Conservation (phyloP, 2,329 filamentous ascomycete species). For the Clonostachys rhizophaga region DNA sequence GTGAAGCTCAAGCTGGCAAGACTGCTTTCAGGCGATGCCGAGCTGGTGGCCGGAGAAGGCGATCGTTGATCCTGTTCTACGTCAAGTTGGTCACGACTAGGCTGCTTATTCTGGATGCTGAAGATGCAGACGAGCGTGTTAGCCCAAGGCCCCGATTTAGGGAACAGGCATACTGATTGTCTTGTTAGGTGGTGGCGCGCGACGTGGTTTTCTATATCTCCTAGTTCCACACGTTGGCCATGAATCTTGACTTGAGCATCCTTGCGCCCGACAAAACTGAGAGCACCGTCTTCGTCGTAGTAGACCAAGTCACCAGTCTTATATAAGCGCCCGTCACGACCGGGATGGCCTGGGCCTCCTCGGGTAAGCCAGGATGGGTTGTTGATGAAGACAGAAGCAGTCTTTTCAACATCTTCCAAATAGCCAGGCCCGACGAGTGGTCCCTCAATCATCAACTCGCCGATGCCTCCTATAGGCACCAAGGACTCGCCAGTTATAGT, state of each 20-base stretch:
- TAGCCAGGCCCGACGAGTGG: slow-evolving; percentile 42
- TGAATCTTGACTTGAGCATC: slow-evolving; percentile 25
- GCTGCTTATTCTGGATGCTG: too few relatives aligned
- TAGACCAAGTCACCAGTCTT: slow-evolving; percentile 10
- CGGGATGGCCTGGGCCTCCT: background rate
- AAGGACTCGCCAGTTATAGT: background rate
- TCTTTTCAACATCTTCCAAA: slow-evolving; percentile 4
- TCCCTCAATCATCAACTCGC: slow-evolving; percentile 40
- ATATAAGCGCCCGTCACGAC: slow-evolving; percentile 4
- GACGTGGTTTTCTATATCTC: slow-evolving; percentile 14
- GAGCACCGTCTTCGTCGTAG: slow-evolving; percentile 18
- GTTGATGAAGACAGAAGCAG: slow-evolving; percentile 2
- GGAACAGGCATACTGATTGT: too few relatives aligned
- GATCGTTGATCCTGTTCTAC: too few relatives aligned
- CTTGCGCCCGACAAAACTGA: slow-evolving; percentile 41
- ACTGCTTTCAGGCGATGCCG: background rate
- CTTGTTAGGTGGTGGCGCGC: too few relatives aligned
- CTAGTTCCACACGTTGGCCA: slow-evolving; percentile 51
- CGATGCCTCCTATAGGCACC: slow-evolving; percentile 8
- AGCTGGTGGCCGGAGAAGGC: background rate
- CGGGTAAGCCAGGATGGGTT: slow-evolving; percentile 1
- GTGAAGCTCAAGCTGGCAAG: background rate
- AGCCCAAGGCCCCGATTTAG: too few relatives aligned
- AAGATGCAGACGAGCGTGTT: too few relatives aligned
- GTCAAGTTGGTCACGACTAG: too few relatives aligned